Evolutionary conservation across 2,329 filamentous ascomycete species (phyloP), one percentile per base, ranked within the genome.

Genomic region (Exserohilum turcica): DNA sequence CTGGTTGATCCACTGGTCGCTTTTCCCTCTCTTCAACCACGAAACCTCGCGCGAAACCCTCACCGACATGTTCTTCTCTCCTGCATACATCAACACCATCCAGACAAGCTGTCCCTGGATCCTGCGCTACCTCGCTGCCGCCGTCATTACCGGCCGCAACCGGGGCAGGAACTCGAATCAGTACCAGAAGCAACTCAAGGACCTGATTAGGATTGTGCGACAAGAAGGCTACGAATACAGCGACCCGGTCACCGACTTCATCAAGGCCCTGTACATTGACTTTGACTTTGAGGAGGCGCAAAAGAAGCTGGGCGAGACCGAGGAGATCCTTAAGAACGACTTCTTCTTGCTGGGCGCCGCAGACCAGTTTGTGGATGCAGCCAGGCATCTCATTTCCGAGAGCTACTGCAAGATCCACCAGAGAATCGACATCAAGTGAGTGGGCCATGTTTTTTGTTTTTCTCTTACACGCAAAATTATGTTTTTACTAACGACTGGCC

Each of bases 341-440:
- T 97, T 99, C 83, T 99, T 99, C 88, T 84, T 99, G 52, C 86
- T 89, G 51, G 88, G 86, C 16, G 86, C 90, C 3, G 87, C 90
- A 29, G 93, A 97, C 68, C 82, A 86, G 36, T 99, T 99, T 73
- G 91, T 99, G 60, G 93, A 97, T 72, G 88, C 91, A 43, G 94
- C 94, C 33, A 85, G 94, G 72, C 94, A 99, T 82, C 83, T 99
- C 56, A 97, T 99, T 76, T 97, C 93, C 48, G 94, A 99, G 82
- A 92, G 87, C 76, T 99, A 99, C 84, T 99, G 94, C 90, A 97
- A 97, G 86, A 99, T 99, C 75, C 95, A 97, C 78, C 92, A 96
- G 74, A 86, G 93, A 68, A 99, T 99, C 75, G 93, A 97, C 76
- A 97, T 99, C 76, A 92, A 92, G 84, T 87, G 75, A 69, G 82